Conservation (phyloP, 2,329 filamentous ascomycete species). For the Arthrobotrys sphaeroides region DNA sequence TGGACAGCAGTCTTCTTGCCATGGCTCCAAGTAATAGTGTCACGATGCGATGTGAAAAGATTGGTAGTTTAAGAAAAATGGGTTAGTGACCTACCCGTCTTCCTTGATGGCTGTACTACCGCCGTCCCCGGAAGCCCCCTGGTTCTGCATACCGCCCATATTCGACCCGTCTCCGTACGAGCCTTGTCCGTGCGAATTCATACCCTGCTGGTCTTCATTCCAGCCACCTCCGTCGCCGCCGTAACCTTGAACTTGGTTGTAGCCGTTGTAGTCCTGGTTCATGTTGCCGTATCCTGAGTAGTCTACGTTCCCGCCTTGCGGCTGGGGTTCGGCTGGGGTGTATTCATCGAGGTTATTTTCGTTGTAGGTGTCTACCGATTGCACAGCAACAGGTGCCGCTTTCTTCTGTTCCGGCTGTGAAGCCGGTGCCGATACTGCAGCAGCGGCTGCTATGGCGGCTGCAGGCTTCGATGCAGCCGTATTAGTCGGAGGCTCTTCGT, state of each 20-base stretch:
- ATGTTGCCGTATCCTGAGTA: constrained; percentile 45
- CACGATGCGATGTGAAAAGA: constrained; percentile 34
- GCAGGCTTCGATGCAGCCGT: constrained; percentile 14
- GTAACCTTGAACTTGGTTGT: constrained; percentile 37
- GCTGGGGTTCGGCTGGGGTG: constrained; percentile 41
- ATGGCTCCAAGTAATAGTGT: constrained; percentile 24
- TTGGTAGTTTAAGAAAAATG: constrained; percentile 34
- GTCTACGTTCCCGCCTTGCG: constrained; percentile 29
- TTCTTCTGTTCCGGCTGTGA: constrained; percentile 37
- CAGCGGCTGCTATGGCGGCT: neutral
- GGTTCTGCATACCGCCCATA: constrained; percentile 50
- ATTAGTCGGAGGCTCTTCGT: constrained; percentile 53
- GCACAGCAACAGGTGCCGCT: neutral
- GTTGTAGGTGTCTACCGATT: constrained; percentile 1
- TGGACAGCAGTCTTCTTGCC: constrained; percentile 45
- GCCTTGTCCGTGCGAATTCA: constrained; percentile 54
- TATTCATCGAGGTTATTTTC: constrained; percentile 36
- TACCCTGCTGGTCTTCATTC: constrained; percentile 41
- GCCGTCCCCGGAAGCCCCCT: constrained; percentile 56
- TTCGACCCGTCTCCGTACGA: constrained; percentile 53
- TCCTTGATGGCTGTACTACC: constrained; percentile 80
- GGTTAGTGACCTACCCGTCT: constrained; percentile 78
- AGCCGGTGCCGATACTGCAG: neutral
- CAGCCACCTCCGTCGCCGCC: constrained; percentile 35
- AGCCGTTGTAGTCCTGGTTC: constrained; percentile 46